Percentiles rank a stretch among this genome's conserved stretches.
Conservation (phyloP, 164 flowering plant species). For the Liriodendron chinense region DNA sequence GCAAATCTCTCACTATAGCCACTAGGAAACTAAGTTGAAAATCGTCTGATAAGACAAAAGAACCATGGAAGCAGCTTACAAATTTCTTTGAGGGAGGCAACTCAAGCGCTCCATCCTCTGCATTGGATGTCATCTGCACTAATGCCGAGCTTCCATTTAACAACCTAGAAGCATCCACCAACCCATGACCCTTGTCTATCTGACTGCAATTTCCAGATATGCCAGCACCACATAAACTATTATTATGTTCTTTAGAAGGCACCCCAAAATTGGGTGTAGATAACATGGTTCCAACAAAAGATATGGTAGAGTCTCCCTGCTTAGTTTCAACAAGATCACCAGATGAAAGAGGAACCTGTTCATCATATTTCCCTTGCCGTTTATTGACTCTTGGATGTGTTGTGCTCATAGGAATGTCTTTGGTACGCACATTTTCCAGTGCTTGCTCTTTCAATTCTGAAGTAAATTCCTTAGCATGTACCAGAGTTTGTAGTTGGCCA, state of each 20-base stretch:
- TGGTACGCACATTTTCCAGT: constrained; percentile 4
- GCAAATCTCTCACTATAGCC: no score
- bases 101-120: constrained; percentile 11
- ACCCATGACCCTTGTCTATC: constrained; percentile 14
- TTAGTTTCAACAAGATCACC: constrained; percentile 13
- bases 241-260: neutral
- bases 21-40: no score
- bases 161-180: constrained; percentile 15
- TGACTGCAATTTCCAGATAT: constrained; percentile 17
- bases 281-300: constrained; percentile 4
- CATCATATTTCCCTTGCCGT: constrained; percentile 20
- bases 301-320: constrained; percentile 22
- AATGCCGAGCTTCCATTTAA: constrained; percentile 11
- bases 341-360: constrained; percentile 18
- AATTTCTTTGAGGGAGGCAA: constrained; percentile 21
- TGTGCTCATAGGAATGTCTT: constrained; percentile 21
- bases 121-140: constrained; percentile 12
- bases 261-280: neutral
- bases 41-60: no score
- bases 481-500: constrained; percentile 12
- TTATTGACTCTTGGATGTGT: constrained; percentile 10
- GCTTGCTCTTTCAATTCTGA: constrained; percentile 18
- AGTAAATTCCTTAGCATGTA: constrained; percentile 19
- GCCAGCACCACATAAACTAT: constrained; percentile 19
- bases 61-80: constrained; percentile 26